These are phyloP conservation scores for Yamadazyma sp. DNA, from an alignment of 1,139 yeast genomes.

Conservation along the genomic window DNA sequence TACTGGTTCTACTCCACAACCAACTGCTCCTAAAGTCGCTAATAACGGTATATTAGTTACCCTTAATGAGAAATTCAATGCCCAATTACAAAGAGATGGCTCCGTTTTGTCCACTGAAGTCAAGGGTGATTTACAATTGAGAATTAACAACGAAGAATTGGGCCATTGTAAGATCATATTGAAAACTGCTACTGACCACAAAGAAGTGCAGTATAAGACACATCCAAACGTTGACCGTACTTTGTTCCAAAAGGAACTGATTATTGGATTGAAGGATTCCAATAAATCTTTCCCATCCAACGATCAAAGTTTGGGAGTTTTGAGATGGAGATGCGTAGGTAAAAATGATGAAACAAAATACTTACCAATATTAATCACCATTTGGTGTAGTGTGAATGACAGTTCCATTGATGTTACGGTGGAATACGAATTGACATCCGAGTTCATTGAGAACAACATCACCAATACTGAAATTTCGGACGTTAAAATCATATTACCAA, in stretches of 20 bases:
- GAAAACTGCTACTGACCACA: constrained; percentile 43
- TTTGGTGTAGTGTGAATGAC: constrained; percentile 78
- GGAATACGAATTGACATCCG: constrained; percentile 71
- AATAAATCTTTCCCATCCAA: constrained; percentile 84
- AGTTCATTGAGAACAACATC: constrained; percentile 27
- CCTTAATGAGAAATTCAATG: constrained; percentile 74
- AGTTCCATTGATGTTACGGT: constrained; percentile 68
- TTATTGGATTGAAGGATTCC: constrained; percentile 75
- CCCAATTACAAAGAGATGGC: constrained; percentile 84
- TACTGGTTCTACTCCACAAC: constrained; percentile 19
- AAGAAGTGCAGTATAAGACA: constrained; percentile 76
- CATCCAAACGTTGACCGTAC: constrained; percentile 93
- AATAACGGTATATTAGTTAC: constrained; percentile 81
- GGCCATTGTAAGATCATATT: constrained; percentile 67
- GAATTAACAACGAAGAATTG: constrained; percentile 72
- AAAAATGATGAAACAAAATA: constrained; percentile 56
- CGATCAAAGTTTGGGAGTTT: constrained; percentile 85
- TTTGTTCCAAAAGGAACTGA: constrained; percentile 55
- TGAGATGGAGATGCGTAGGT: constrained; percentile 76
- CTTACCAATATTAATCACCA: constrained; percentile 75
- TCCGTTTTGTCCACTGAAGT: constrained; percentile 70
- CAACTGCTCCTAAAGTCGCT: constrained; percentile 32
- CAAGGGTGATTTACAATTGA: constrained; percentile 87
- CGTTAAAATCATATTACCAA: constrained; percentile 67
- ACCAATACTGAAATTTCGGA: constrained; percentile 49